Conservation (phyloP, 306 rosid species). For the Prosopis cineraria region DNA sequence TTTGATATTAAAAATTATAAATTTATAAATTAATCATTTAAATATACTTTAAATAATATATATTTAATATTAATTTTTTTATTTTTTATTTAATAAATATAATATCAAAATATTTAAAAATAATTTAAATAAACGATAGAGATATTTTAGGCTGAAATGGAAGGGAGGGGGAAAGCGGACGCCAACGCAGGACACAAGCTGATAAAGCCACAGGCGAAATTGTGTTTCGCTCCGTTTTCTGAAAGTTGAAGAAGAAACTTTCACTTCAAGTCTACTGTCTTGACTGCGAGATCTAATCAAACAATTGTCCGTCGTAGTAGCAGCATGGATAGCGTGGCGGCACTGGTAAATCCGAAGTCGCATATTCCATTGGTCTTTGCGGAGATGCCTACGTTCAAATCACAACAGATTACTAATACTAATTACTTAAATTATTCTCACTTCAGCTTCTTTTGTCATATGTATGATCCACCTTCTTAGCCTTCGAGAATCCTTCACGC, state of each 20-base stretch:
- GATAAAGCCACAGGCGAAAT: not conserved
- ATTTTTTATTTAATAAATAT: too few species aligned
- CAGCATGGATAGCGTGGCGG: not conserved
- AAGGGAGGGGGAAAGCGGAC: too few species aligned
- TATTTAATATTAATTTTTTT: too few species aligned
- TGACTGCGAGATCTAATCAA: not conserved
- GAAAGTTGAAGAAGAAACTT: not conserved
- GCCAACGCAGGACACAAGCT: too few species aligned
- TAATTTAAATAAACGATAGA: too few species aligned
- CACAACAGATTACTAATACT: constrained; percentile 6
- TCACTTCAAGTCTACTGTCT: not conserved
- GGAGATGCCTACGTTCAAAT: constrained; percentile 27
- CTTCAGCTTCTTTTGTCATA: constrained; percentile 16
- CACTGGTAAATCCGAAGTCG: constrained; percentile 1
- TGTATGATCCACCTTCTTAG: not conserved
- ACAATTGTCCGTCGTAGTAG: not conserved
- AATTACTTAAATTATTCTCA: not conserved
- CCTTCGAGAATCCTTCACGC: not conserved
- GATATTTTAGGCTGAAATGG: too few species aligned
- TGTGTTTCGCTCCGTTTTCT: not conserved
- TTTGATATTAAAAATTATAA: too few species aligned
- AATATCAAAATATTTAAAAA: too few species aligned
- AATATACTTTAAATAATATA: too few species aligned
- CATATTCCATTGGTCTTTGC: constrained; percentile 33
- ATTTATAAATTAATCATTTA: too few species aligned